phyloP scores from a whole-genome alignment of 2,329 filamentous ascomycete genomes.

The Epichloe festucae region DNA sequence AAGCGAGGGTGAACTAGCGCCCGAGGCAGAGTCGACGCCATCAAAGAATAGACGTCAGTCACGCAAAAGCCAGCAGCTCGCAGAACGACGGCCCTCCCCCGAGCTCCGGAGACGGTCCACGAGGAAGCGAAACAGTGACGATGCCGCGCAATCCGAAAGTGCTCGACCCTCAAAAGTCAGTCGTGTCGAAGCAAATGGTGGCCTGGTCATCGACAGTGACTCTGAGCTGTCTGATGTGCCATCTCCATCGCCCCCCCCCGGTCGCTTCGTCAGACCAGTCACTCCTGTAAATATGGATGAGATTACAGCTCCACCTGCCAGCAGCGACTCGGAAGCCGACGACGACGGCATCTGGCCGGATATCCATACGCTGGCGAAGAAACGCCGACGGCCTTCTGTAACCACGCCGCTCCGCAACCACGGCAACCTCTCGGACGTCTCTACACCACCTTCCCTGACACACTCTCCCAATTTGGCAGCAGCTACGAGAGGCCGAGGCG shows the following conservation, averaged over 20 bases:
- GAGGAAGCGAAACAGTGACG: conserved; percentile 43
- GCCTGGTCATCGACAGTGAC: conserved; percentile 19
- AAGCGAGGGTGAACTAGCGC: conserved; percentile 36
- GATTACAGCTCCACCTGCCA: conserved; percentile 41
- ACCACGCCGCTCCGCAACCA: conserved; percentile 26
- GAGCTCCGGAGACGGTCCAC: conserved; percentile 18
- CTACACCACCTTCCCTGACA: conserved; percentile 52
- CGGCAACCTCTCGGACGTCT: conserved; percentile 36
- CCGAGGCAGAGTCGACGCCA: conserved; percentile 59
- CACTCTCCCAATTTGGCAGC: conserved; percentile 46
- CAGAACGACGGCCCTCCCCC: conserved; percentile 10
- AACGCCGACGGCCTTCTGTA: conserved; percentile 25
- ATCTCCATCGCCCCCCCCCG: conserved; percentile 22
- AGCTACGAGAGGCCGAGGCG: conserved; percentile 18
- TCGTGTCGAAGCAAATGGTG: conserved; percentile 15
- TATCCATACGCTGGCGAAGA: conserved; percentile 35
- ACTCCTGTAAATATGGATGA: conserved; percentile 36
- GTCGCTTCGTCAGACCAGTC: conserved; percentile 17
- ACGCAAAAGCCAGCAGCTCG: conserved; percentile 14
- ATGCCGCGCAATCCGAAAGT: conserved; percentile 26
- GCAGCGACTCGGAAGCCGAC: conserved; percentile 35
- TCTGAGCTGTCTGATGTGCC: conserved; percentile 24
- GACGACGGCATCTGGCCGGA: conserved; percentile 37
- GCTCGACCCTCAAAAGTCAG: conserved; percentile 24
- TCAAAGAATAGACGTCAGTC: conserved; percentile 32